Base-by-base conservation (phyloP, 1,284 basidiomycete genomes). In the Mrakiaceae sp. region DNA sequence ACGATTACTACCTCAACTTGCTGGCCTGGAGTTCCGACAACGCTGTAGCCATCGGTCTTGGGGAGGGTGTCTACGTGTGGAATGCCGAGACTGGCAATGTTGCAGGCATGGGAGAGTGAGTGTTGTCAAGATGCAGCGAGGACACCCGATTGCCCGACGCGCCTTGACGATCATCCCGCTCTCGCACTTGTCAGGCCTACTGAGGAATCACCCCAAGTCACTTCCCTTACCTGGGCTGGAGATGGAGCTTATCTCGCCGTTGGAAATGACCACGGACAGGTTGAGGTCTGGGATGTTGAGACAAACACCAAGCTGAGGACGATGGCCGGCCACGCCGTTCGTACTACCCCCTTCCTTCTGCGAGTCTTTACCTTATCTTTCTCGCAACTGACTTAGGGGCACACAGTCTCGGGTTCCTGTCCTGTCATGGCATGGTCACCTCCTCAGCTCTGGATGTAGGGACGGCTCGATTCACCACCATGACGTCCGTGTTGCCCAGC, bases 1-100 rank as follows among this genome's bases (percentile, higher is more conserved):
- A 98, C 70, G 96, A 99, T 76, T 98, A 96, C 76, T 98, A 99
- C 75, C 84, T 97, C 71, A 98, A 98, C 74, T 80, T 98, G 48
- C 77, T 98, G 64, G 83, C 87, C 54, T 99, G 95, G 95, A 88
- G 87, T 49, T 81, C 81, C 46, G 83, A 84, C 66, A 98, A 98
- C 76, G 79, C 87, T 47, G 84, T 98, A 4, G 91, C 88, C 0
- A 92, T 97, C 66, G 93, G 88, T 0, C 82, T 97, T 3, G 87
- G 85, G 44, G 83, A 86, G 54, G 81, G 81, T 60, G 88, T 87
- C 0, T 98, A 94, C 75, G 83, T 95, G 62, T 98, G 95, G 96
- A 87, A 86, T 69, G 94, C 93, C 0, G 90, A 95, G 71, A 87
- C 87, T 0, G 95, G 94, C 3, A 77, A 82, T 5, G 94, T 98